A percentile compares a stretch with the other conserved stretches of the same genome.
These are phyloP conservation scores for Erodium chrysanthum DNA, from an alignment of 441 rosid genomes.

Conservation along the genomic window DNA sequence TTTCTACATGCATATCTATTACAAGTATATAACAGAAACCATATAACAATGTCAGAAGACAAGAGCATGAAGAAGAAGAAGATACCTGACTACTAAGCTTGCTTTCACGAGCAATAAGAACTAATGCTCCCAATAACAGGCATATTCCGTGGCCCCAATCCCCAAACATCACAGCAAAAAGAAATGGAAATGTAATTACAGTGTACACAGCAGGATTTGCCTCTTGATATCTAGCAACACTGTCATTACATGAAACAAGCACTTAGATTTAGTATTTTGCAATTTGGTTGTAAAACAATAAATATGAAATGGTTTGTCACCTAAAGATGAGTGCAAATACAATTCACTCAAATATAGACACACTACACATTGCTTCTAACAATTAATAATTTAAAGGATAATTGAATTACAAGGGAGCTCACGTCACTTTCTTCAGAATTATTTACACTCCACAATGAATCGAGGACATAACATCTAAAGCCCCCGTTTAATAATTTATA, in stretches of 20 bases:
- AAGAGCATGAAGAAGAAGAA: not conserved
- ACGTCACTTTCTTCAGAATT: no score
- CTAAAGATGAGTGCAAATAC: not conserved
- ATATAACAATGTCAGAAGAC: not conserved
- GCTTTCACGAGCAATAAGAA: slow-evolving; percentile 58
- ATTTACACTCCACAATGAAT: not conserved
- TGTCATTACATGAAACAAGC: slow-evolving; percentile 20
- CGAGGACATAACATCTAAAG: not conserved
- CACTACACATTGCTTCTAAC: not conserved
- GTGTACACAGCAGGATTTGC: slow-evolving; percentile 87
- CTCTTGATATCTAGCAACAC: slow-evolving; percentile 90
- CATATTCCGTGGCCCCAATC: slow-evolving; percentile 99
- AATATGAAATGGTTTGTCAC: slow-evolving; percentile 1
- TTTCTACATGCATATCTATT: not conserved
- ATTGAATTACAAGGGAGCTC: not conserved
- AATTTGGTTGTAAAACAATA: not conserved
- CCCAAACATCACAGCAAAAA: slow-evolving; percentile 97
- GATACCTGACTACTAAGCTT: slow-evolving; percentile 80
- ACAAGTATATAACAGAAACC: not conserved
- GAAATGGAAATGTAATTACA: slow-evolving; percentile 81
- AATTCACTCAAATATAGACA: not conserved
- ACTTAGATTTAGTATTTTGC: not conserved
- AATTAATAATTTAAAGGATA: not conserved
- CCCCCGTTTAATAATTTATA: not conserved
- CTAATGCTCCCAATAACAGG: slow-evolving; percentile 56